Base-by-base conservation (phyloP, 176 grass and related monocot species). In the Cenchrus purpureus region DNA sequence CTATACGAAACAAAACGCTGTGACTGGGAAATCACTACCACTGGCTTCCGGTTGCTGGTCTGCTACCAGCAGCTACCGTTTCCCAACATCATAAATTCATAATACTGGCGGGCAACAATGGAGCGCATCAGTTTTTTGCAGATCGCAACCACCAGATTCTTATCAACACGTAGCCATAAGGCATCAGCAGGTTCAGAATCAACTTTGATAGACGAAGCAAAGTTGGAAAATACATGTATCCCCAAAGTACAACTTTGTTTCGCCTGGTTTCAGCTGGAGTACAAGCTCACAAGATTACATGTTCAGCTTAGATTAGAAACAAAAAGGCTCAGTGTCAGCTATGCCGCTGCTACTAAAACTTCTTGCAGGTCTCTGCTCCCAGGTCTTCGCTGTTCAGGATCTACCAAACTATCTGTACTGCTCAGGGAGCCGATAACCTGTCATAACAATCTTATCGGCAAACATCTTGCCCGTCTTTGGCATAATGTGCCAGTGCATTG, bases 401-500 rank as follows among this genome's bases (percentile, higher is more conserved):
- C 82, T 95, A 92, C 91, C 84, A 87, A 84, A 86, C 86, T 96
- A 99, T 94, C 94, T 91, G 82, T 96, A 99, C 64, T 94, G 91
- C 70, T 99, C 90, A 43, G 97, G 93, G 22, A 99, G 88, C 45
- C 71, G 85, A 88, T 99, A 94, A 5, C 97, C 94, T 15, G 90
- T 88, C 90, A 99, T 89, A 25, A 99, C 97, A 59, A 99, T 96
- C 91, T 99, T 99, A 84, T 99, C 94, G 64, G 97, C 91, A 74
- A 96, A 92, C 97, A 99, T 99, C 85, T 96, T 99, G 68, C 91
- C 97, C 12, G 97, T 94, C 88, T 99, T 96, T 4, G 97, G 94
- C 97, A 99, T 99, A 53, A 99, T 91, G 54, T 99, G 97, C 97
- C 97, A 99, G 79, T 99, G 97, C 90, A 99, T 90, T 5, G 97